Evolutionary conservation across 1,284 basidiomycete genomes (phyloP).

Genomic region (Marasmius tenuissimus): DNA sequence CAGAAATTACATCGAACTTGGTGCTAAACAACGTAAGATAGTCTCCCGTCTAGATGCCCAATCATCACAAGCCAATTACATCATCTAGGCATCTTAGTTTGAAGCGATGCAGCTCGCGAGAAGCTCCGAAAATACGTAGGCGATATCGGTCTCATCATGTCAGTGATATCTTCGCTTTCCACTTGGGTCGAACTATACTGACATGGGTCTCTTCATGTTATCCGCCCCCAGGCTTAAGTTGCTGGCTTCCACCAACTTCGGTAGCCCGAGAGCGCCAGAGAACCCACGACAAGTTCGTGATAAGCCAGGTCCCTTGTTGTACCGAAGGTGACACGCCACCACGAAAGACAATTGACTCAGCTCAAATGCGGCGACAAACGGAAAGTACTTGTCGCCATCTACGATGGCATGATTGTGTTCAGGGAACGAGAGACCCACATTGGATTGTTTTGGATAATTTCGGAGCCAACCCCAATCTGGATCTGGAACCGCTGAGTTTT

Average conservation of each 20-base stretch:
- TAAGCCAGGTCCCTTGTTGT: constrained; percentile 98
- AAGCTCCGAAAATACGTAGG: constrained; percentile 54
- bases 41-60: not conserved
- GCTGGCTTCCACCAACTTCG: constrained; percentile 91
- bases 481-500: constrained; percentile 95
- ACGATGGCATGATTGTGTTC: constrained; percentile 99
- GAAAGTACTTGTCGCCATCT: constrained; percentile 92
- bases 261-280: constrained; percentile 82
- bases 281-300: constrained; percentile 98
- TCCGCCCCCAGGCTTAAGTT: constrained; percentile 98
- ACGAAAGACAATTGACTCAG: constrained; percentile 89
- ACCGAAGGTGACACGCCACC: constrained; percentile 93
- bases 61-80: not conserved
- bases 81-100: constrained; percentile 63
- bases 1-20: constrained; percentile 58
- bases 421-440: constrained; percentile 87
- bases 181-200: not conserved
- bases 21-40: constrained; percentile 61
- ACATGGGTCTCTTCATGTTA: constrained; percentile 68
- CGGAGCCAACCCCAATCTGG: constrained; percentile 89
- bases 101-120: constrained; percentile 52
- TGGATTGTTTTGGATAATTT: constrained; percentile 96
- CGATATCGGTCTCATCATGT: constrained; percentile 64
- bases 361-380: constrained; percentile 99
- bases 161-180: constrained; percentile 25